Evolutionary conservation across 805 yeast species (phyloP).

Genomic region (Yarrowia osloensis): DNA sequence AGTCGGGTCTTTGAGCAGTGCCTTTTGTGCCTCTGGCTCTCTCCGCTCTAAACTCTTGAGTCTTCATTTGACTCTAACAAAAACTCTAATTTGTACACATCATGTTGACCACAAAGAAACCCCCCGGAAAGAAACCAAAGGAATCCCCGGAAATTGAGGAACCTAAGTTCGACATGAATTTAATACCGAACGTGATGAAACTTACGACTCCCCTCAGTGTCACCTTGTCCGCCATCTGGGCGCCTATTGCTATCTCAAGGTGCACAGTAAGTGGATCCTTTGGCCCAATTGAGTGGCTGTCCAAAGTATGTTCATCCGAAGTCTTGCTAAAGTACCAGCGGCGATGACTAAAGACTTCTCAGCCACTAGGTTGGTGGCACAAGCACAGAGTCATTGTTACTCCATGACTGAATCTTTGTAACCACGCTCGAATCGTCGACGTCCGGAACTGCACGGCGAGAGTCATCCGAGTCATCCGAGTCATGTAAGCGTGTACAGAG

Average conservation of each 20-base stretch:
- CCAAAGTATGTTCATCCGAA: neutral
- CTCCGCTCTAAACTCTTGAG: neutral
- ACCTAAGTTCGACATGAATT: neutral
- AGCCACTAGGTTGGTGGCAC: too few relatives aligned
- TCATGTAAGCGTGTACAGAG: neutral
- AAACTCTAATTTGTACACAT: neutral
- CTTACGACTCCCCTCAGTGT: neutral
- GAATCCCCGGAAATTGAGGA: conserved; percentile 11
- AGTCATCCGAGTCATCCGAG: conserved; percentile 10
- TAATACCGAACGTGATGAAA: conserved; percentile 5
- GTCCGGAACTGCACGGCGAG: neutral
- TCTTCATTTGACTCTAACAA: neutral
- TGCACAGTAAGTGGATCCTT: neutral
- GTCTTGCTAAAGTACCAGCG: too few relatives aligned
- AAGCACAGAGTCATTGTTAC: too few relatives aligned
- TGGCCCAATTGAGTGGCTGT: neutral
- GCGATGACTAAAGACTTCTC: too few relatives aligned
- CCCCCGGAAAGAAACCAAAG: conserved; percentile 12
- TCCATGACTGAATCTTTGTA: too few relatives aligned
- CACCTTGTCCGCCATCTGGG: neutral
- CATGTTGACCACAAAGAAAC: neutral
- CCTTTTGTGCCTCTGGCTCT: neutral
- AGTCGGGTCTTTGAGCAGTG: too few relatives aligned
- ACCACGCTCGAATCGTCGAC: too few relatives aligned
- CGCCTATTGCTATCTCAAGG: neutral